A percentile compares a stretch with the other conserved stretches of the same genome.
phyloP scores from a whole-genome alignment of 371 early-diverging fungal species.

The Mortierella sp. region DNA sequence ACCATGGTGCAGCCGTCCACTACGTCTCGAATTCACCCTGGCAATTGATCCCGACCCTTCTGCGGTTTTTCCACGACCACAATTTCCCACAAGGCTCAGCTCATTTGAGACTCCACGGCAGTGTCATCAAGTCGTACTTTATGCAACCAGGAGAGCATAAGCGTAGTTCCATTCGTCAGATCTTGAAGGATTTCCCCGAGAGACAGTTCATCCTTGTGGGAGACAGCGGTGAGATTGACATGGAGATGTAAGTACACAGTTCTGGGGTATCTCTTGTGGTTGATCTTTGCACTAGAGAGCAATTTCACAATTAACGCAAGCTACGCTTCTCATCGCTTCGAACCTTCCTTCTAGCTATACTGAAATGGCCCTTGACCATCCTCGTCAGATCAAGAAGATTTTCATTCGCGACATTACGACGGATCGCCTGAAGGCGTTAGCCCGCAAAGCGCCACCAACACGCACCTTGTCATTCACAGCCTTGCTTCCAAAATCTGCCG shows the following conservation, averaged over 20 bases:
- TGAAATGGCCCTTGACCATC: conserved; percentile 67
- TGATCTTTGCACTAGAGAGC: too few relatives aligned
- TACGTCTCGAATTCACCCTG: conserved; percentile 95
- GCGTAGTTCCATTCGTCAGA: conserved; percentile 54
- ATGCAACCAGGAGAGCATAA: conserved; percentile 60
- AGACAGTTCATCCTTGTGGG: conserved; percentile 90
- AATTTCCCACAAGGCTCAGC: conserved; percentile 86
- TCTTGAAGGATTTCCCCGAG: conserved; percentile 76
- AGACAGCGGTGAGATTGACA: conserved; percentile 91
- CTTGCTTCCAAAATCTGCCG: too few relatives aligned
- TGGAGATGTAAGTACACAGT: conserved; percentile 77
- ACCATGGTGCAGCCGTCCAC: conserved; percentile 80
- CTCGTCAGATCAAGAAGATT: conserved; percentile 78
- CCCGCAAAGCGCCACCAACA: too few relatives aligned
- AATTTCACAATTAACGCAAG: not conserved
- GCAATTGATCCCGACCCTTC: conserved; percentile 82
- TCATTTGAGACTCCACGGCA: conserved; percentile 71
- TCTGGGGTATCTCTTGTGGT: too few relatives aligned
- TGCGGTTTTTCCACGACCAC: conserved; percentile 72
- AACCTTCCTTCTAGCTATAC: conserved; percentile 61
- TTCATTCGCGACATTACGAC: conserved; percentile 87
- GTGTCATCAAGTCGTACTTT: conserved; percentile 45
- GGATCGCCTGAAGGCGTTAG: conserved; percentile 11
- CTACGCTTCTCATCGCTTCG: not conserved
- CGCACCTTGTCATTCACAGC: too few relatives aligned